phyloP scores from a whole-genome alignment of 192 early-diverging fungal genomes.

The Coemansia interrupta region DNA sequence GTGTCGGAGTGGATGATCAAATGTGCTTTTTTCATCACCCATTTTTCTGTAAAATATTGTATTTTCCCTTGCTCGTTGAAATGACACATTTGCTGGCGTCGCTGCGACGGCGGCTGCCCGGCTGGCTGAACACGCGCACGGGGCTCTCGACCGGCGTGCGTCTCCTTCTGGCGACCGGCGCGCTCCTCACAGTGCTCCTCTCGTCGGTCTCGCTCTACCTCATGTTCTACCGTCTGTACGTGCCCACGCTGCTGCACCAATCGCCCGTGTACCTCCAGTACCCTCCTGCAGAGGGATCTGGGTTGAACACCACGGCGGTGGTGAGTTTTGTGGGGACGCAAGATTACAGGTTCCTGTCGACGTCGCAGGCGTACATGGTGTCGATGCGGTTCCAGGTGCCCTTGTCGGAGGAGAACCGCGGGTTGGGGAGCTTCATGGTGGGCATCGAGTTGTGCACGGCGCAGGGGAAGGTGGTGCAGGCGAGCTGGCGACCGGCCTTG shows the following conservation, averaged over 20 bases:
- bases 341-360: slow-evolving; percentile 46
- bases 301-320: slow-evolving; percentile 16
- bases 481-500: slow-evolving; percentile 53
- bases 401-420: slow-evolving; percentile 57
- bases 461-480: slow-evolving; percentile 27
- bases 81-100: slow-evolving; percentile 1
- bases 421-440: slow-evolving; percentile 69
- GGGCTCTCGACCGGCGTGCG: slow-evolving; percentile 25
- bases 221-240: slow-evolving; percentile 61
- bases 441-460: slow-evolving; percentile 51
- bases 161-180: slow-evolving; percentile 18
- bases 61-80: neutral
- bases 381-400: slow-evolving; percentile 59
- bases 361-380: slow-evolving; percentile 61
- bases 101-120: slow-evolving; percentile 10
- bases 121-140: slow-evolving; percentile 18
- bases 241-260: slow-evolving; percentile 57
- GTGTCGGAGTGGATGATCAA: too few species aligned
- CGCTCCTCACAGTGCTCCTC: slow-evolving; percentile 11
- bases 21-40: neutral
- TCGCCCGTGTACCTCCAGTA: slow-evolving; percentile 61
- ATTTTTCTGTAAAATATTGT: slow-evolving; percentile 2
- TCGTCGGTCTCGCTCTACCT: slow-evolving; percentile 50
- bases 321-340: slow-evolving; percentile 26
- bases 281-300: neutral